Percentiles rank a stretch among this genome's conserved stretches.
Conservation (phyloP, 805 yeast species). For the Tetrapisispora iriomotensis region DNA sequence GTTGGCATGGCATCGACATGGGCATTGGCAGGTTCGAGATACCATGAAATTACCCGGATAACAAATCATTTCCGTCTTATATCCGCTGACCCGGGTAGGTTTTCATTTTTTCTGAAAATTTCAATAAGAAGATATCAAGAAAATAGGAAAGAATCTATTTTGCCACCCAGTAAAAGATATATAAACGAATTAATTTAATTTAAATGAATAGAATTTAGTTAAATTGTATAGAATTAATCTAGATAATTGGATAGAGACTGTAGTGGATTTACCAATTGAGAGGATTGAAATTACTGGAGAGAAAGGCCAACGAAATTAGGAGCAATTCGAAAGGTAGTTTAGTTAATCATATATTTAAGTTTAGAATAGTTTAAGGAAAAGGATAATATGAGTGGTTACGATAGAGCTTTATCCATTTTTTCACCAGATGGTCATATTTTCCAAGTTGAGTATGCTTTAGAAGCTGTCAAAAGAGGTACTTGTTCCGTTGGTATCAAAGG, state of each 20-base stretch:
- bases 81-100: too few relatives aligned
- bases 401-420: conserved; percentile 94
- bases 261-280: background rate
- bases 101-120: too few relatives aligned
- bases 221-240: background rate
- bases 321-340: too few relatives aligned
- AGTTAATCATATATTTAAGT: too few relatives aligned
- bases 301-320: too few relatives aligned
- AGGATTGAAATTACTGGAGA: background rate
- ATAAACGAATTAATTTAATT: too few relatives aligned
- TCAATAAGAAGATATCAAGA: background rate
- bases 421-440: conserved; percentile 99
- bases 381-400: conserved; percentile 90
- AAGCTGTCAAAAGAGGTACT: conserved; percentile 97
- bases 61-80: too few relatives aligned
- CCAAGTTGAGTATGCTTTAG: conserved; percentile 96
- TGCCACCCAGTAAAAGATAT: background rate
- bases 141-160: background rate
- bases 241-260: background rate
- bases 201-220: too few relatives aligned
- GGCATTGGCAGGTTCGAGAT: background rate
- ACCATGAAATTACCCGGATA: background rate
- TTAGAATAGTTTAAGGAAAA: background rate
- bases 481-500: conserved; percentile 98
- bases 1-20: too few relatives aligned